Evolutionary conservation across 805 yeast genomes (phyloP).

Genomic region (Sporopachydermia quercuum): DNA sequence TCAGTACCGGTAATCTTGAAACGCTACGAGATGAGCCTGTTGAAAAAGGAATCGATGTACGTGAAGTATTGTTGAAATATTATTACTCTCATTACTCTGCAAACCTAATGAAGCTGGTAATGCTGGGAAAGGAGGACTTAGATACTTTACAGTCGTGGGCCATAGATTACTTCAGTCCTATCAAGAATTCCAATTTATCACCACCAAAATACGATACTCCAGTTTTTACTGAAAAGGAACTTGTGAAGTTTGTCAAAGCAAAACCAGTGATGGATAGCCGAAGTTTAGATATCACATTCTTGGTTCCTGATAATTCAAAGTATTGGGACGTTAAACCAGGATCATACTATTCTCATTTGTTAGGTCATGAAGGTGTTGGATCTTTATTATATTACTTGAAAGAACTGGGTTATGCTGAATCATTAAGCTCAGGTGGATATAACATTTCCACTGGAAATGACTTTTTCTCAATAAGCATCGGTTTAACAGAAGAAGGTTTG

Average conservation of each 20-base stretch:
- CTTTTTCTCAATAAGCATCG: constrained; percentile 53
- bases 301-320: constrained; percentile 59
- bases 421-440: constrained; percentile 58
- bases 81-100: constrained; percentile 64
- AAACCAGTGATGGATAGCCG: constrained; percentile 76
- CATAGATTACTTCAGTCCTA: constrained; percentile 42
- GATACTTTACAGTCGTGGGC: constrained; percentile 65
- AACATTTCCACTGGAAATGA: constrained; percentile 54
- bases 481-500: constrained; percentile 63
- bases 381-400: constrained; percentile 63
- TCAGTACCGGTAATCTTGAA: constrained; percentile 74
- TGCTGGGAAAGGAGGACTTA: constrained; percentile 69
- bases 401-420: constrained; percentile 63
- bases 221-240: constrained; percentile 34
- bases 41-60: constrained; percentile 47
- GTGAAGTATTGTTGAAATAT: constrained; percentile 69
- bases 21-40: constrained; percentile 62
- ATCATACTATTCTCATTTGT: constrained; percentile 58
- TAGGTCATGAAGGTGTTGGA: constrained; percentile 91
- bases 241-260: constrained; percentile 42
- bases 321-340: constrained; percentile 58
- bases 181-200: constrained; percentile 34
- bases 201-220: constrained; percentile 30
- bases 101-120: constrained; percentile 75
- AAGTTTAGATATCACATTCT: constrained; percentile 50